phyloP scores from a whole-genome alignment of 441 rosid species.

The Oxalis stricta region DNA sequence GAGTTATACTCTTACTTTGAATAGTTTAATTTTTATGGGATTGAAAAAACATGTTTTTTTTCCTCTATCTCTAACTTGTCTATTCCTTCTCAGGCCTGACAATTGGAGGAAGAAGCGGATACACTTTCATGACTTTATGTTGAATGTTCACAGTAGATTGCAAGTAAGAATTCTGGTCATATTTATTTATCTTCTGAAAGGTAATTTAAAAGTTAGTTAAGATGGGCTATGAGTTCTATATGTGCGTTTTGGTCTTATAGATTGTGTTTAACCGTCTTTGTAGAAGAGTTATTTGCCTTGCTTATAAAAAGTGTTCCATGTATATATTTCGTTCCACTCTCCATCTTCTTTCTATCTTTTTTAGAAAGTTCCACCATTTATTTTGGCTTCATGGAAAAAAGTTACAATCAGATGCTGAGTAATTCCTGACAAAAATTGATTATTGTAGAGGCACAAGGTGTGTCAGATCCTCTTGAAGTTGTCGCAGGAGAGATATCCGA shows the following conservation, averaged over 20 bases:
- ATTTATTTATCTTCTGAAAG: background rate
- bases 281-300: background rate
- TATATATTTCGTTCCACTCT: background rate
- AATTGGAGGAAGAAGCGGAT: conserved; percentile 94
- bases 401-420: conserved; percentile 1
- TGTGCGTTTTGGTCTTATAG: background rate
- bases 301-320: too few species aligned
- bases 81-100: conserved; percentile 42
- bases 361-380: background rate
- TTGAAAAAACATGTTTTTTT: too few species aligned
- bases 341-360: background rate
- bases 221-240: background rate
- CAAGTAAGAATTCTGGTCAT: conserved; percentile 39
- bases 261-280: background rate
- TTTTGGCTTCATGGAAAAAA: background rate
- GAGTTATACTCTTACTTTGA: background rate
- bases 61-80: background rate
- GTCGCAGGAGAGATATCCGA: conserved; percentile 95
- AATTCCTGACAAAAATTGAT: conserved; percentile 4
- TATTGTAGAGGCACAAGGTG: conserved; percentile 81
- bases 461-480: conserved; percentile 95
- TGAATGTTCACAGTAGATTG: conserved; percentile 80
- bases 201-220: background rate
- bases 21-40: too few species aligned
- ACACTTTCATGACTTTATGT: conserved; percentile 97